phyloP scores from a whole-genome alignment of 305 asterid genomes.

The Solanum hybrid region DNA sequence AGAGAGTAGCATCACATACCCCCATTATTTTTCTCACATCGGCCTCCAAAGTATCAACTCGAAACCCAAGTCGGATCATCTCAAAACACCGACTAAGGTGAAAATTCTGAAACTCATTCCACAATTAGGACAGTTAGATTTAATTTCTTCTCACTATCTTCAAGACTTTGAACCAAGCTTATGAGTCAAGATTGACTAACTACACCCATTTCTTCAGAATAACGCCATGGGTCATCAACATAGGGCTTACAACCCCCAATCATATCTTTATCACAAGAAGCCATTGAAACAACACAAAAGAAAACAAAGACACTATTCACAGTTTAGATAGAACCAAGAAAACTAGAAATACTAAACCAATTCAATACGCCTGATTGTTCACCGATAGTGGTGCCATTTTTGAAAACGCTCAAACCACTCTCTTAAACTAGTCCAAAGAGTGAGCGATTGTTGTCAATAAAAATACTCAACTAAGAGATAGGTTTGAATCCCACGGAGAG shows the following conservation, averaged over 20 bases:
- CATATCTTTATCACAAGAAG: background rate
- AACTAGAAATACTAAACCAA: background rate
- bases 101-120: background rate
- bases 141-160: background rate
- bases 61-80: background rate
- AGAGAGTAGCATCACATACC: background rate
- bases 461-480: background rate
- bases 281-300: background rate
- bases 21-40: background rate
- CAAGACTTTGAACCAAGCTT: background rate
- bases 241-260: background rate
- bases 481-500: background rate
- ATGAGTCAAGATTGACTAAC: background rate
- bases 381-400: background rate
- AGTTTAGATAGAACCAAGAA: background rate
- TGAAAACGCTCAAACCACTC: background rate
- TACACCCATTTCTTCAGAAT: background rate
- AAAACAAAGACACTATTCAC: background rate
- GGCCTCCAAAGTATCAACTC: background rate
- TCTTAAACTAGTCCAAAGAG: background rate
- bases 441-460: too few species aligned
- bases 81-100: background rate
- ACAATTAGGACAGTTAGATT: background rate
- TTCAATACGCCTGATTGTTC: background rate
- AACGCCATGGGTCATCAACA: background rate